Conservation (phyloP, 176 grass and related monocot species). For the Musa beccarii region DNA sequence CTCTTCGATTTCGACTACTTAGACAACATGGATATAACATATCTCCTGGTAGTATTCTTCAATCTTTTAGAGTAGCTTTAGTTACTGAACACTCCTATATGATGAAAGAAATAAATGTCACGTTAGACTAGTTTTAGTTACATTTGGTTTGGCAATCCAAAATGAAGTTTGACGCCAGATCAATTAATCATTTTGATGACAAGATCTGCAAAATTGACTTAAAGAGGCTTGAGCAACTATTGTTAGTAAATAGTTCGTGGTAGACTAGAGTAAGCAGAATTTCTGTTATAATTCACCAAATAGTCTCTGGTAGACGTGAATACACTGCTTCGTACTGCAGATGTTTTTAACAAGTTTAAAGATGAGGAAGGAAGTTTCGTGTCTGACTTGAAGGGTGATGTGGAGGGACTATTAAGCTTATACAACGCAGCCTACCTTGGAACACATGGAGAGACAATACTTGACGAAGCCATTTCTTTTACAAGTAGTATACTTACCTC, state of each 20-base stretch:
- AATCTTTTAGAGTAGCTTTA: not conserved
- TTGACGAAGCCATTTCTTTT: slow-evolving; percentile 8
- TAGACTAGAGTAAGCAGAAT: not conserved
- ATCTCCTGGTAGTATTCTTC: not conserved
- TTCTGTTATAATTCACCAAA: not conserved
- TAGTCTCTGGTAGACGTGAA: no score
- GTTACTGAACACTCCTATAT: no score
- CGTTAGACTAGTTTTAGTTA: no score
- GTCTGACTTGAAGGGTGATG: not conserved
- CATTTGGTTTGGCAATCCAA: no score
- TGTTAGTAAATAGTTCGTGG: not conserved
- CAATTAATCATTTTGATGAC: no score
- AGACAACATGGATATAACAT: not conserved
- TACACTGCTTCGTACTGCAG: no score
- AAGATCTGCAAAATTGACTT: no score
- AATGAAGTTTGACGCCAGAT: no score
- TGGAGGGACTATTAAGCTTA: not conserved
- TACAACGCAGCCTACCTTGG: not conserved
- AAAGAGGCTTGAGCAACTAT: no score
- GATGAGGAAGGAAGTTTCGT: not conserved
- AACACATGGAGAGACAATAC: not conserved
- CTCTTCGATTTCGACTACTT: not conserved
- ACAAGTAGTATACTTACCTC: not conserved
- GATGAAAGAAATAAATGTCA: no score
- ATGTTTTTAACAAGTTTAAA: no score